Percentiles rank a stretch among this genome's conserved stretches.
phyloP scores from a whole-genome alignment of 192 early-diverging fungal species.

The Coemansia sp. region DNA sequence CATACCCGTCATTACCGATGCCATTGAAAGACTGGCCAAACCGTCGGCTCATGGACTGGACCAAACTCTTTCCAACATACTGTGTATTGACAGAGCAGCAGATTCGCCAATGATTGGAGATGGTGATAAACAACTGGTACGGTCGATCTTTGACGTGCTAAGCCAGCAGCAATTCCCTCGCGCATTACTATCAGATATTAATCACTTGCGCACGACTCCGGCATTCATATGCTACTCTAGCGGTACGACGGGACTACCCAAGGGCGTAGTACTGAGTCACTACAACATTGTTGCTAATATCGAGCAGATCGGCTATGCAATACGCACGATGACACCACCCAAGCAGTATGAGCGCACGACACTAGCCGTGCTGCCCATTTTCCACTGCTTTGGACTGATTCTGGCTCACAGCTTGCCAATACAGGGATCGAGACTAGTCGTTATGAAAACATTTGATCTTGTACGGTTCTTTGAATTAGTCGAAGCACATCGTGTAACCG shows the following conservation, averaged over 20 bases:
- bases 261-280: conserved; percentile 71
- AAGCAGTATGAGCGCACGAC: conserved; percentile 41
- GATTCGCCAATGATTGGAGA: not conserved
- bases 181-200: not conserved
- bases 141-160: conserved; percentile 23
- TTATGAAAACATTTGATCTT: conserved; percentile 76
- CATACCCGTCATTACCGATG: conserved; percentile 24
- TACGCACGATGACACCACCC: conserved; percentile 19
- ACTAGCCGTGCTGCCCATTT: conserved; percentile 66
- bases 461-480: conserved; percentile 63
- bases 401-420: conserved; percentile 37
- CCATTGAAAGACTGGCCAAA: conserved; percentile 27
- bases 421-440: conserved; percentile 58
- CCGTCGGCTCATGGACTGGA: not conserved
- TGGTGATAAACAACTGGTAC: not conserved
- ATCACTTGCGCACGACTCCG: conserved; percentile 19
- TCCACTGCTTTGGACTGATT: conserved; percentile 69
- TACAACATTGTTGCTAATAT: conserved; percentile 71
- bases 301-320: conserved; percentile 54
- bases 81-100: not conserved
- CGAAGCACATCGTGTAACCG: conserved; percentile 67
- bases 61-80: not conserved
- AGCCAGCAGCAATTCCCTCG: not conserved
- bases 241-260: conserved; percentile 73
- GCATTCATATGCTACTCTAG: conserved; percentile 74